A percentile compares a stretch with the other conserved stretches of the same genome.
These are phyloP conservation scores for Adansonia grandidieri DNA, from an alignment of 441 rosid genomes.

Conservation along the genomic window DNA sequence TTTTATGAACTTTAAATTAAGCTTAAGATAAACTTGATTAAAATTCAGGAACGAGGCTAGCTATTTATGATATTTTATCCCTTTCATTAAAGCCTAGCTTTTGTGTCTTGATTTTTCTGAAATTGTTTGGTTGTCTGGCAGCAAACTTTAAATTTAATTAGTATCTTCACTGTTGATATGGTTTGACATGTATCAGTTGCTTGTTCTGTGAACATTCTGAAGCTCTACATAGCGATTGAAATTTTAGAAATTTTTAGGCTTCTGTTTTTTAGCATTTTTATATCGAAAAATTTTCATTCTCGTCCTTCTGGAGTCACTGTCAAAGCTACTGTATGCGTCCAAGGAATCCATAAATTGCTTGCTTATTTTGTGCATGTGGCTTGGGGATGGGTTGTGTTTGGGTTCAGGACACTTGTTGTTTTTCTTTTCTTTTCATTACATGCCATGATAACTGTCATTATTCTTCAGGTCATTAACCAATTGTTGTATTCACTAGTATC, in stretches of 20 bases:
- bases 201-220: neutral
- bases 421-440: too few species aligned
- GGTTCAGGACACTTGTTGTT: neutral
- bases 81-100: neutral
- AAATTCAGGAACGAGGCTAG: neutral
- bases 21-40: neutral
- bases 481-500: constrained; percentile 21
- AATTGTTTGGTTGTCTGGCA: neutral
- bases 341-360: neutral
- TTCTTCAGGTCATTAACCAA: constrained; percentile 15
- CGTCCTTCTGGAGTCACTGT: neutral
- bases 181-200: neutral
- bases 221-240: neutral
- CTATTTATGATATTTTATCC: neutral
- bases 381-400: neutral
- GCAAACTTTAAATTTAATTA: neutral
- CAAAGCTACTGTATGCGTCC: neutral
- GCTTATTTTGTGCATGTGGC: neutral
- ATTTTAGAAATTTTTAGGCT: neutral
- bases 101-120: neutral
- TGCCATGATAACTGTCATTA: neutral
- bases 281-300: neutral
- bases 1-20: neutral
- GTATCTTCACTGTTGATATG: neutral
- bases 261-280: neutral